Conservation (phyloP, 148 eudicot species). For the Pouteria glomerata region DNA sequence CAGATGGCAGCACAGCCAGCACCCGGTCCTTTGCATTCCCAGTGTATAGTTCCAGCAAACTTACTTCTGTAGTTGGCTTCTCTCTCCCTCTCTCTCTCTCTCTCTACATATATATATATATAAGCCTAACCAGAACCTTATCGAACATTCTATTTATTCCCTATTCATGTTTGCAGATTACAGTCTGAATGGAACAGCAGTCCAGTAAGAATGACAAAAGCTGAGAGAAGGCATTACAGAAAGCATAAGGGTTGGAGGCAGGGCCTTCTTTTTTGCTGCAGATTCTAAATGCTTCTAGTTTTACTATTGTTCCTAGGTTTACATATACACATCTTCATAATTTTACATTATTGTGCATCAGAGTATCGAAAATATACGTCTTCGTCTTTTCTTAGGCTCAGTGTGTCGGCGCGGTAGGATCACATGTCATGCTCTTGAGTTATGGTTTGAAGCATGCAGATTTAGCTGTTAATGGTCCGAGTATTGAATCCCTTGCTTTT, state of each 20-base stretch:
- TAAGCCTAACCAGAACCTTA: too few species aligned
- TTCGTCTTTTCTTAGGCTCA: constrained; percentile 9
- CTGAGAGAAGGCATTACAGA: constrained; percentile 47
- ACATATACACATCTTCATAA: background rate
- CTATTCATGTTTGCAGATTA: constrained; percentile 39
- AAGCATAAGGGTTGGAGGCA: constrained; percentile 70
- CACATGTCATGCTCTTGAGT: background rate
- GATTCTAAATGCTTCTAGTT: constrained; percentile 40
- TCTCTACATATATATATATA: too few species aligned
- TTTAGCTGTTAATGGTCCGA: background rate
- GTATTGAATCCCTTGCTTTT: background rate
- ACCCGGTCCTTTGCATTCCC: constrained; percentile 96
- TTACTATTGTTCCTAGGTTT: constrained; percentile 10
- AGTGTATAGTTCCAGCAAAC: constrained; percentile 71
- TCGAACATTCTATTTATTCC: too few species aligned
- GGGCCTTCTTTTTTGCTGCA: constrained; percentile 80
- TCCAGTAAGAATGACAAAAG: constrained; percentile 92
- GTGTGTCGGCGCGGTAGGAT: constrained; percentile 13
- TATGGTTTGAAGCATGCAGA: constrained; percentile 6
- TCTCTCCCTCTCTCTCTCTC: too few species aligned
- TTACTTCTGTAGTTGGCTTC: too few species aligned
- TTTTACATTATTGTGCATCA: background rate
- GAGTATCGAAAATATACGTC: constrained; percentile 14
- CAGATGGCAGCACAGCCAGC: constrained; percentile 90
- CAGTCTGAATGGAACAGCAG: constrained; percentile 87